phyloP scores from a whole-genome alignment of 1,284 basidiomycete genomes.

The Macrocystidia cucumis region DNA sequence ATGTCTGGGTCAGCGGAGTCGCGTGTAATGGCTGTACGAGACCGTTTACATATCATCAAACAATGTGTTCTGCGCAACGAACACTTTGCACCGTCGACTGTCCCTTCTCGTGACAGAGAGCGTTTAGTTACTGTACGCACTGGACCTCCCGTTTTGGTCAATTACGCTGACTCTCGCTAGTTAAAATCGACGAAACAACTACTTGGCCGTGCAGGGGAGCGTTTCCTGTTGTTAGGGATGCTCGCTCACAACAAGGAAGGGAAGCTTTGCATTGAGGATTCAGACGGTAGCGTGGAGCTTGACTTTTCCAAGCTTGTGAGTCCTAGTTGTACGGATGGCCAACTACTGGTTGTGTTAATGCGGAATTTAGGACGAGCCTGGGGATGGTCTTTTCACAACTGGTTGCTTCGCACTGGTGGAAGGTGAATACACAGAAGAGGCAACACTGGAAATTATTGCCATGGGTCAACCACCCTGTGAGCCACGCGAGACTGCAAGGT shows the following conservation, averaged over 20 bases:
- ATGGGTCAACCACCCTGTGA: conserved; percentile 98
- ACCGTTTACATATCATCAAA: conserved; percentile 81
- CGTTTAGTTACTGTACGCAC: conserved; percentile 74
- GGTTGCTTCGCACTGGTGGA: conserved; percentile 94
- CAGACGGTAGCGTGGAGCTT: conserved; percentile 85
- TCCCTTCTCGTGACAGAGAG: conserved; percentile 80
- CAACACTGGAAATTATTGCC: conserved; percentile 82
- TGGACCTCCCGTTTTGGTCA: conserved; percentile 1
- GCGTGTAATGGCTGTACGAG: conserved; percentile 68
- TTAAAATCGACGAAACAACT: conserved; percentile 95
- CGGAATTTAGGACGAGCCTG: conserved; percentile 71
- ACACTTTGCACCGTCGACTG: conserved; percentile 90
- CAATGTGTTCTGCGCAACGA: conserved; percentile 91
- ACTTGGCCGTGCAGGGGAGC: conserved; percentile 83
- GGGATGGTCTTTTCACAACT: conserved; percentile 95
- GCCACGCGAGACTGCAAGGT: conserved; percentile 76
- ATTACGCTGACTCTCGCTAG: conserved; percentile 29
- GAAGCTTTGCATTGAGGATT: conserved; percentile 86
- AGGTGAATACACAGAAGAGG: conserved; percentile 93
- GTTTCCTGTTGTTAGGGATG: conserved; percentile 94
- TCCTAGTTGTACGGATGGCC: conserved; percentile 7
- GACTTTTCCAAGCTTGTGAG: conserved; percentile 85
- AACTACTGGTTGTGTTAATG: too few relatives aligned
- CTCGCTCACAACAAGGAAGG: conserved; percentile 87
- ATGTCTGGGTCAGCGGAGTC: conserved; percentile 77